These are phyloP conservation scores for Myxozyma udenii DNA, from an alignment of 805 yeast genomes.

Conservation along the genomic window DNA sequence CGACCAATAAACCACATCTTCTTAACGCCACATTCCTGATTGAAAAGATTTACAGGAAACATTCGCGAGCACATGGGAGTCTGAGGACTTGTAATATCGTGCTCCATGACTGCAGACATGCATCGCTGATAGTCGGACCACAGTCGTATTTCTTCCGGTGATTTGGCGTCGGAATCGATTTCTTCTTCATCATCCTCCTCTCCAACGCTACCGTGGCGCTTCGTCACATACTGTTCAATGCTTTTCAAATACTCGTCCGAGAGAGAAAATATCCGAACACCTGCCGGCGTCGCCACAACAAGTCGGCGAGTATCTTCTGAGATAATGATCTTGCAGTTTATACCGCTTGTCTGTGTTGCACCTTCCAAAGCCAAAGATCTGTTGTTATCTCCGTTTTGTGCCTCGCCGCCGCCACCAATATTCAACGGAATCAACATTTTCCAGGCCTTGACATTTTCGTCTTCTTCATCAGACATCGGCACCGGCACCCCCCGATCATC, in stretches of 20 bases:
- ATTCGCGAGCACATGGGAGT: background rate
- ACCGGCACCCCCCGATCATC: conserved; percentile 1
- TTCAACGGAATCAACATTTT: conserved; percentile 6
- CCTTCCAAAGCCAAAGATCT: background rate
- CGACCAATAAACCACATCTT: background rate
- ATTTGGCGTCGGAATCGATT: background rate
- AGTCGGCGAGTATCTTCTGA: conserved; percentile 11
- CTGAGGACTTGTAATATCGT: background rate
- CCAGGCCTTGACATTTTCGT: conserved; percentile 13
- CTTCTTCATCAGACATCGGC: conserved; percentile 11
- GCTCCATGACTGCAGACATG: background rate
- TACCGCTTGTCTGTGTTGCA: background rate
- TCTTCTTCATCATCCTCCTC: background rate
- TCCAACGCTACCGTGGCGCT: background rate
- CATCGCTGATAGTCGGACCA: background rate
- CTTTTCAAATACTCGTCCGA: background rate
- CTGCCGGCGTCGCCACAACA: conserved; percentile 3
- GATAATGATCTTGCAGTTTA: background rate
- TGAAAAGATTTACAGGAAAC: background rate
- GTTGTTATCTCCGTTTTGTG: no score
- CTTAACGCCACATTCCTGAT: background rate
- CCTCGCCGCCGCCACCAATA: no score
- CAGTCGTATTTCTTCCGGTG: background rate
- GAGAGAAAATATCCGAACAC: conserved; percentile 13
- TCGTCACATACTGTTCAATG: background rate